A percentile compares a stretch with the other conserved stretches of the same genome.
Conservation (phyloP, 2,329 filamentous ascomycete species). For the Phaeosphaeria sp. region DNA sequence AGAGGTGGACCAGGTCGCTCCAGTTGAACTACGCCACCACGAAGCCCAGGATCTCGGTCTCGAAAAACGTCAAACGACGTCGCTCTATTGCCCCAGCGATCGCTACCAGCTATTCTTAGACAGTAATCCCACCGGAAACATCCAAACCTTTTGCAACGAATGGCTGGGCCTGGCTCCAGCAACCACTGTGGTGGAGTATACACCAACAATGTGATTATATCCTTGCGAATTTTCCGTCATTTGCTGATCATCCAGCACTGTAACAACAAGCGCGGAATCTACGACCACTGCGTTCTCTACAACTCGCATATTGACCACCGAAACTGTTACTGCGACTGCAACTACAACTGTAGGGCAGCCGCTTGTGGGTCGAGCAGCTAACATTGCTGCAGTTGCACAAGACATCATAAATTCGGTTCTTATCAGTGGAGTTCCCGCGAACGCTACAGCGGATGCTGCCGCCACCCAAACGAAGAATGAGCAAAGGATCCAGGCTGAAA, state of each 20-base stretch:
- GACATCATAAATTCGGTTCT: slow-evolving; percentile 31
- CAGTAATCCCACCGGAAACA: slow-evolving; percentile 11
- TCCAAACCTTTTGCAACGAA: slow-evolving; percentile 36
- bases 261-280: slow-evolving; percentile 22
- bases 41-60: slow-evolving; percentile 6
- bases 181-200: slow-evolving; percentile 26
- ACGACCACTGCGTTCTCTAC: slow-evolving; percentile 27
- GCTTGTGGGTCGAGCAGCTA: slow-evolving; percentile 19
- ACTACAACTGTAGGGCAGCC: slow-evolving; percentile 25
- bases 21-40: slow-evolving; percentile 4
- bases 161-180: slow-evolving; percentile 35
- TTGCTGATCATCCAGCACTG: slow-evolving; percentile 23
- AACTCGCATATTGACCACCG: slow-evolving; percentile 24
- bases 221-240: neutral
- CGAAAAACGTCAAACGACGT: slow-evolving; percentile 23
- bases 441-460: slow-evolving; percentile 9
- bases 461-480: slow-evolving; percentile 11
- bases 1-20: slow-evolving; percentile 8
- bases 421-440: slow-evolving; percentile 20
- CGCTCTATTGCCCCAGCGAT: slow-evolving; percentile 26
- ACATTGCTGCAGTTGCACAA: slow-evolving; percentile 26
- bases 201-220: slow-evolving; percentile 31
- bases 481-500: slow-evolving; percentile 23
- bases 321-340: slow-evolving; percentile 29
- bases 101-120: slow-evolving; percentile 24